These are phyloP conservation scores for Pezizomycotina sp. DNA, from an alignment of 2,329 filamentous ascomycete genomes.

Conservation along the genomic window DNA sequence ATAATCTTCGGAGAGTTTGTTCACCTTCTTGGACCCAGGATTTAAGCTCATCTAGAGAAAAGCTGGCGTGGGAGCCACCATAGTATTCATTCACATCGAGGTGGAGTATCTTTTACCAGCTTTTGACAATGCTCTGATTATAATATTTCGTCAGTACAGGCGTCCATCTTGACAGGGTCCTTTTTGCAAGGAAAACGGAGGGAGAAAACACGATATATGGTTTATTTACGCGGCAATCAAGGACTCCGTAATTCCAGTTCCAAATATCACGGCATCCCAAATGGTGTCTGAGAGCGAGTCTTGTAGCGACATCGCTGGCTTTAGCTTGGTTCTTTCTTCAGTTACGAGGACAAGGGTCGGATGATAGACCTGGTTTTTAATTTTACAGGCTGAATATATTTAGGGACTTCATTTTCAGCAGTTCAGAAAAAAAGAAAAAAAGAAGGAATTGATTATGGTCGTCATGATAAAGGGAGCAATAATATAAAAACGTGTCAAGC, in stretches of 20 bases:
- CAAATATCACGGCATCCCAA: slow-evolving; percentile 39
- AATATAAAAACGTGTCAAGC: no score
- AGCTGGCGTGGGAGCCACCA: slow-evolving; percentile 20
- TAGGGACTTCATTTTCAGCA: no score
- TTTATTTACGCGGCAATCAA: slow-evolving; percentile 38
- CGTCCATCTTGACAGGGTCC: no score
- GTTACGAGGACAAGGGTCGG: no score
- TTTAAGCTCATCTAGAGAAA: slow-evolving; percentile 20
- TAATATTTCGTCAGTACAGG: neutral
- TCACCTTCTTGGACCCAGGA: slow-evolving; percentile 13
- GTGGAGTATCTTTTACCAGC: slow-evolving; percentile 21
- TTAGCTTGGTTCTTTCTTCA: no score
- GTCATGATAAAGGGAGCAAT: no score
- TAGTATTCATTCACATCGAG: slow-evolving; percentile 23
- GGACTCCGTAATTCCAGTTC: slow-evolving; percentile 38
- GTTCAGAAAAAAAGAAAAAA: no score
- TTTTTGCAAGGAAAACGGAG: neutral
- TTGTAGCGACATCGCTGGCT: no score
- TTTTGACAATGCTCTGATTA: slow-evolving; percentile 1
- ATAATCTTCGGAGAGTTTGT: neutral
- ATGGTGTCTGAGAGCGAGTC: slow-evolving; percentile 36
- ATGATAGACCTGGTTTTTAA: no score
- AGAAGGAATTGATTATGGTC: no score
- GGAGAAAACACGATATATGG: neutral
- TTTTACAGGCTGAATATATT: no score